These are phyloP conservation scores for Daldinia decipiens DNA, from an alignment of 495 filamentous ascomycete genomes.

Conservation along the genomic window DNA sequence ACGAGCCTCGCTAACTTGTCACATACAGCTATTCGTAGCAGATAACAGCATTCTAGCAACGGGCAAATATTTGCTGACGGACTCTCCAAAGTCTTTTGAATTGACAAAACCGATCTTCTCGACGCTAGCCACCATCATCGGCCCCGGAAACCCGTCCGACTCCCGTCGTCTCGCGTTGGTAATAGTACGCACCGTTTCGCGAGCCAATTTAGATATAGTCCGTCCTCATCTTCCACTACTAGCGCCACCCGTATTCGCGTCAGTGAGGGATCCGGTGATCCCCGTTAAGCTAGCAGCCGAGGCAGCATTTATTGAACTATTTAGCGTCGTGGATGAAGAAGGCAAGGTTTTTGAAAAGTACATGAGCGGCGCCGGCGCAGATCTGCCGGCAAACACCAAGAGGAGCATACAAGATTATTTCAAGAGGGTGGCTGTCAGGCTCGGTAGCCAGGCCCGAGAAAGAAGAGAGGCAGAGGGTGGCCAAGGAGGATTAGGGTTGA, in stretches of 20 bases:
- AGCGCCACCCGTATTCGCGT: conserved; percentile 84
- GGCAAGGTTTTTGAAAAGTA: conserved; percentile 91
- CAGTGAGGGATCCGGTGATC: conserved; percentile 92
- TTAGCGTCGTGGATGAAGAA: conserved; percentile 88
- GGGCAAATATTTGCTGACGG: conserved; percentile 89
- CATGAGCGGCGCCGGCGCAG: conserved; percentile 60
- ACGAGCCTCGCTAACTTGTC: conserved; percentile 22
- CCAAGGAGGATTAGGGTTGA: conserved; percentile 81
- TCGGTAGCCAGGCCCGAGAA: conserved; percentile 86
- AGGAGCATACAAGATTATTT: conserved; percentile 97
- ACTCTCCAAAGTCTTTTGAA: conserved; percentile 70
- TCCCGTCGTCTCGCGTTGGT: conserved; percentile 90
- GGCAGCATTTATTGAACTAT: conserved; percentile 93
- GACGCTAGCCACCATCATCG: conserved; percentile 75
- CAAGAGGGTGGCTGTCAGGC: conserved; percentile 84
- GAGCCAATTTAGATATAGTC: conserved; percentile 77
- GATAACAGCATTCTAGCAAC: conserved; percentile 93
- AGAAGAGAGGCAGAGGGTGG: conserved; percentile 90
- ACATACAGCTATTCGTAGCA: conserved; percentile 74
- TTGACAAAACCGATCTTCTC: conserved; percentile 81
- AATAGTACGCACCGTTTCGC: conserved; percentile 83
- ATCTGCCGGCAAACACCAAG: conserved; percentile 74
- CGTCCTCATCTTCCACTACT: conserved; percentile 81
- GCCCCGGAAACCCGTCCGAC: conserved; percentile 79
- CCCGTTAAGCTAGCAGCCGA: conserved; percentile 96